Conservation (phyloP, 768 basidiomycete genomes). For the Tulasnella sp. region DNA sequence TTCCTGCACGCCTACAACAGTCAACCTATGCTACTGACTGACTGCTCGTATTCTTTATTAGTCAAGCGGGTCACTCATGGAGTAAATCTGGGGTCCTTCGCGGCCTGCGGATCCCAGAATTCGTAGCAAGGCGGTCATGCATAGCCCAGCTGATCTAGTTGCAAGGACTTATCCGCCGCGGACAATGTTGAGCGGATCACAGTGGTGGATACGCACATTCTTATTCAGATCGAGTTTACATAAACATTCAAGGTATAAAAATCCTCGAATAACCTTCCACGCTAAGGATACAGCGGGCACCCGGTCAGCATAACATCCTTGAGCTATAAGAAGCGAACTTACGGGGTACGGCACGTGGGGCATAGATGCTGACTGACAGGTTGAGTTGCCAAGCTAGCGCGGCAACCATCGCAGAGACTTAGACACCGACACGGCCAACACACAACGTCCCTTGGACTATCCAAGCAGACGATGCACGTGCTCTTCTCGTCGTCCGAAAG, state of each 20-base stretch:
- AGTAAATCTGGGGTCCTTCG: too few species aligned
- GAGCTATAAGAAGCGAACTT: background rate
- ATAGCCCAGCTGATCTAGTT: too few species aligned
- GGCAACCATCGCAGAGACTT: background rate
- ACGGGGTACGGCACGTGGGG: conserved; percentile 6
- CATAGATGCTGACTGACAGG: conserved; percentile 1
- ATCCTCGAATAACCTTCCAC: conserved; percentile 10
- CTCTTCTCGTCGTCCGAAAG: background rate
- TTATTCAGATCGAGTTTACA: background rate
- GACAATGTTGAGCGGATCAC: too few species aligned
- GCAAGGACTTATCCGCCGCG: too few species aligned
- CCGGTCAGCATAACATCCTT: too few species aligned
- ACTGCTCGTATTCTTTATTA: too few species aligned
- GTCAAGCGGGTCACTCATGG: too few species aligned
- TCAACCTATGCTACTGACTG: too few species aligned
- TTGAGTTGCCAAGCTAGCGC: background rate
- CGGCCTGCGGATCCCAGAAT: too few species aligned
- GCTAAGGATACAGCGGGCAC: background rate
- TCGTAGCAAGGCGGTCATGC: too few species aligned
- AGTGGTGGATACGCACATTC: background rate
- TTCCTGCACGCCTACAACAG: too few species aligned
- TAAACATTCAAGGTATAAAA: background rate
- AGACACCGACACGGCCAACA: conserved; percentile 8
- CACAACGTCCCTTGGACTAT: background rate
- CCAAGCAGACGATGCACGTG: conserved; percentile 6